phyloP scores from a whole-genome alignment of 345 rosid genomes.

The Kernera saxatilis region DNA sequence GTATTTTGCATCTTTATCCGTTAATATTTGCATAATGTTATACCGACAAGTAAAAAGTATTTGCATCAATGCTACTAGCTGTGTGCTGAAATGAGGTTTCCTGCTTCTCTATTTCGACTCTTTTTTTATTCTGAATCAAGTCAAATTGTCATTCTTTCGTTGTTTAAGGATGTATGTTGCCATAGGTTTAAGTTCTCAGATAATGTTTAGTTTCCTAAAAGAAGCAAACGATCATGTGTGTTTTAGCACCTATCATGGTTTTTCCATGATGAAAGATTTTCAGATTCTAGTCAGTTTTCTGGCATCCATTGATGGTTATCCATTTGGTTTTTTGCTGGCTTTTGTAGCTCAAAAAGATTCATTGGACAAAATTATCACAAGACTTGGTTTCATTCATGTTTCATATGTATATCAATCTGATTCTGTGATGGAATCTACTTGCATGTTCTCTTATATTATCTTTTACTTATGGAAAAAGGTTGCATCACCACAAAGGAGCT shows the following conservation, averaged over 20 bases:
- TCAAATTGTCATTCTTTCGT: background rate
- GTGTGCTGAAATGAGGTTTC: background rate
- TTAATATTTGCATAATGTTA: too few relatives aligned
- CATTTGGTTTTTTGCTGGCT: background rate
- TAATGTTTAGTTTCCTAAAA: background rate
- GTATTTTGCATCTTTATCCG: background rate
- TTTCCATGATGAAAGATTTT: background rate
- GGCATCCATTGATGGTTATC: background rate
- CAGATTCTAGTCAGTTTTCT: background rate
- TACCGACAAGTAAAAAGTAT: too few relatives aligned
- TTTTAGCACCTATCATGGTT: background rate
- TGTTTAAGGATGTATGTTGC: background rate
- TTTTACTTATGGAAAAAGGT: slow-evolving; percentile 7
- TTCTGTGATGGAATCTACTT: background rate
- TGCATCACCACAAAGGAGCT: slow-evolving; percentile 79
- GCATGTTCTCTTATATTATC: background rate
- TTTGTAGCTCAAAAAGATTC: background rate
- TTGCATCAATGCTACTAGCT: background rate
- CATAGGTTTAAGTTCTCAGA: background rate
- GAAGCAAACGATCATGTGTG: background rate
- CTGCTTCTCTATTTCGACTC: background rate
- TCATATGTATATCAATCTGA: background rate
- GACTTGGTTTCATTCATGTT: background rate
- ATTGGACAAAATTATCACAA: background rate
- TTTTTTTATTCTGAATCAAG: background rate